phyloP scores from a whole-genome alignment of 2,329 filamentous ascomycete species.

The Colletotrichum falcatum region DNA sequence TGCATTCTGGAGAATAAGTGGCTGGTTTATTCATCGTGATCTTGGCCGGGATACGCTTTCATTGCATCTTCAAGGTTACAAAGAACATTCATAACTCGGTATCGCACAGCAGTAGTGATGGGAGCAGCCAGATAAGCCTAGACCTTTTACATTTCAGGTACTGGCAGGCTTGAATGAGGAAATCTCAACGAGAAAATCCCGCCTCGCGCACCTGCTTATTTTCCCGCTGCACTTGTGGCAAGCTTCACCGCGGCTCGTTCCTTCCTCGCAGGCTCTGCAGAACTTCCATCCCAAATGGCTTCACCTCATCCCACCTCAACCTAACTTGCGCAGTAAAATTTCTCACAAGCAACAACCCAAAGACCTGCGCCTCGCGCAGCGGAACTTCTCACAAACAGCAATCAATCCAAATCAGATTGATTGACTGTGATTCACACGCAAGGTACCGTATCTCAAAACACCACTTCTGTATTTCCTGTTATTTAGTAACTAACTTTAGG shows the following conservation, averaged over 20 bases:
- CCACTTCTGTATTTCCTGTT: background rate
- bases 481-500: background rate
- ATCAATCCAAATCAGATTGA: background rate
- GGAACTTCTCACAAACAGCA: background rate
- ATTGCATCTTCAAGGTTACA: background rate
- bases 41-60: too few relatives aligned
- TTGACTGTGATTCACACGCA: background rate
- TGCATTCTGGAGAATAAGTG: too few relatives aligned
- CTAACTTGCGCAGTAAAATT: background rate
- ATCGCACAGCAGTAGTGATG: background rate
- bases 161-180: too few relatives aligned
- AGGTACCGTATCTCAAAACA: background rate
- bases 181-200: rapidly evolving
- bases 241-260: background rate
- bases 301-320: background rate
- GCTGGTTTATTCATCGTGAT: background rate
- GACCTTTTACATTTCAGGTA: too few relatives aligned
- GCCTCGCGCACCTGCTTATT: background rate
- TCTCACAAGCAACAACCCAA: too few relatives aligned
- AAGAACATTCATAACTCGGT: background rate
- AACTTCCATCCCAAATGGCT: background rate
- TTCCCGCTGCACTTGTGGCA: background rate
- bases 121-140: background rate
- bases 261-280: background rate
- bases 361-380: too few relatives aligned